phyloP scores from a whole-genome alignment of 2,329 filamentous ascomycete genomes.

The Tolypocladium guangdongense region DNA sequence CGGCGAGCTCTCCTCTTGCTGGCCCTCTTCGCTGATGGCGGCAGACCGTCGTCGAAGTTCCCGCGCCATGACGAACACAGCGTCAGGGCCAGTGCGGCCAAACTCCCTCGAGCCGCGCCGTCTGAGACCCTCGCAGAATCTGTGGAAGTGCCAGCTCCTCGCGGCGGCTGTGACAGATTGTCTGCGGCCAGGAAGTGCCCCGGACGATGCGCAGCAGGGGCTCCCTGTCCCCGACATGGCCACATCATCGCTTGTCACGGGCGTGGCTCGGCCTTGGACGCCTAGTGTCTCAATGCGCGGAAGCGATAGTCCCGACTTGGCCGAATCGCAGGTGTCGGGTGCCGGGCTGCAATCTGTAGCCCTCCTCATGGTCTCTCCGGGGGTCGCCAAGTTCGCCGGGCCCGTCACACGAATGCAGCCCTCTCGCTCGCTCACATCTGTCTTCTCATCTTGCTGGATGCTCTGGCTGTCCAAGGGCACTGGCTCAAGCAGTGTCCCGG shows the following conservation, averaged over 20 bases:
- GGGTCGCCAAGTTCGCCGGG: not conserved
- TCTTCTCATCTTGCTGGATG: not conserved
- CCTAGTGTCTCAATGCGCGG: not conserved
- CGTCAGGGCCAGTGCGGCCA: conserved; percentile 7
- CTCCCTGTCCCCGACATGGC: not conserved
- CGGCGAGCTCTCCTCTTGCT: no score
- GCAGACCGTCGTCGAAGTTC: conserved; percentile 10
- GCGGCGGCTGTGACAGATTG: not conserved
- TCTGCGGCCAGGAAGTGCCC: not conserved
- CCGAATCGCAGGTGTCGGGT: not conserved
- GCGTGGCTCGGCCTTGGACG: not conserved
- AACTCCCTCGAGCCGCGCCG: conserved; percentile 7
- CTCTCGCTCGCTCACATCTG: not conserved
- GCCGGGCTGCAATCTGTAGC: not conserved
- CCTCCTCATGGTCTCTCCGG: no score
- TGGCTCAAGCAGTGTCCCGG: not conserved
- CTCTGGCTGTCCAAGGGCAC: not conserved
- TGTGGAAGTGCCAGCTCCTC: conserved; percentile 12
- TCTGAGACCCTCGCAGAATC: conserved; percentile 12
- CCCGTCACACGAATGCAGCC: not conserved
- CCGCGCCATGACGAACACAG: conserved; percentile 15
- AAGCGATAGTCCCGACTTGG: not conserved
- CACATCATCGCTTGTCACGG: not conserved
- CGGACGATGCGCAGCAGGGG: not conserved
- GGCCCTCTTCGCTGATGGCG: not conserved